Conservation (phyloP, 129 eudicot genomes). For the Flaveria linearis region DNA sequence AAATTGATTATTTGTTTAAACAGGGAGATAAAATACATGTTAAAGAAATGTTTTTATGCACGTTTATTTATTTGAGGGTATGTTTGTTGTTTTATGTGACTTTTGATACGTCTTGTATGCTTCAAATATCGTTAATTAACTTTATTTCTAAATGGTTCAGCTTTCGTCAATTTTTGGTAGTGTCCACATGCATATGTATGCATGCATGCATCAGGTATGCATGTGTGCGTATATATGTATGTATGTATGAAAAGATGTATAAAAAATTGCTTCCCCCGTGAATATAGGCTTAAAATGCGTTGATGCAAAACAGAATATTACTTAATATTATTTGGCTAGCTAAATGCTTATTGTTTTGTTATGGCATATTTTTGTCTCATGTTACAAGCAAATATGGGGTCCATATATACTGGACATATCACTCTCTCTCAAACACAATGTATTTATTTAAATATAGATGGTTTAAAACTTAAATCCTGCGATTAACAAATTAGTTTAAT, state of each 20-base stretch:
- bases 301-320: constrained; percentile 23
- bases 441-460: no score
- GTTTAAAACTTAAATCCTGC: no score
- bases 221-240: neutral
- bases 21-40: no score
- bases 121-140: constrained; percentile 8
- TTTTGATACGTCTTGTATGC: neutral
- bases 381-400: constrained; percentile 21
- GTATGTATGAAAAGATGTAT: constrained; percentile 9
- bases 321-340: constrained; percentile 15
- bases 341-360: constrained; percentile 23
- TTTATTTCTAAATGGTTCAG: constrained; percentile 29
- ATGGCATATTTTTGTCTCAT: constrained; percentile 31
- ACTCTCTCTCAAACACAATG: neutral
- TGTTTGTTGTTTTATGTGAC: neutral
- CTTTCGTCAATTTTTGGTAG: constrained; percentile 11
- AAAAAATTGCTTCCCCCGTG: constrained; percentile 34
- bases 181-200: neutral
- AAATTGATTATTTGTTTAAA: no score
- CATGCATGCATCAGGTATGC: neutral
- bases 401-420: neutral
- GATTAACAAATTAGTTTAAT: no score
- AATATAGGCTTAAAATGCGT: constrained; percentile 35
- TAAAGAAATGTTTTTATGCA: no score
- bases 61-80: neutral